Evolutionary conservation across 192 early-diverging fungal genomes (phyloP).

Genomic region (Mortierella antarctica): DNA sequence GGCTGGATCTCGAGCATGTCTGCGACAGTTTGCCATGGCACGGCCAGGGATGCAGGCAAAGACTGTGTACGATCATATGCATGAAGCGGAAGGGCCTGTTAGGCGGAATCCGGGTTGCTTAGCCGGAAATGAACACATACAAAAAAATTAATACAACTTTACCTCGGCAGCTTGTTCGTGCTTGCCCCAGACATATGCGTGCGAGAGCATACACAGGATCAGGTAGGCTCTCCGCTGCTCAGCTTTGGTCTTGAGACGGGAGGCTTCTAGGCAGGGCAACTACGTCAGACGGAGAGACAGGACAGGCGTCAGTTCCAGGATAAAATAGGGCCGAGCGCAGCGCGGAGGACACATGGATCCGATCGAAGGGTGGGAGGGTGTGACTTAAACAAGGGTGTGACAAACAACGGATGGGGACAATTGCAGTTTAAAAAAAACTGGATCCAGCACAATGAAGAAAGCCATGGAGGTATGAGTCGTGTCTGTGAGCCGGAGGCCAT

Average conservation of each 20-base stretch:
- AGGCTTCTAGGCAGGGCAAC: constrained; percentile 80
- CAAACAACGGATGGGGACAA: too few relatives aligned
- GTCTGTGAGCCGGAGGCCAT: neutral
- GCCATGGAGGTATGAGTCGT: too few relatives aligned
- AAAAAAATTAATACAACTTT: constrained; percentile 8
- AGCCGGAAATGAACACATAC: neutral
- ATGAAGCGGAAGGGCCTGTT: neutral
- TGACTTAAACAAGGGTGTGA: too few relatives aligned
- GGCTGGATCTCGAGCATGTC: constrained; percentile 85
- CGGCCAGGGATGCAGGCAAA: constrained; percentile 80
- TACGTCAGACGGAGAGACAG: constrained; percentile 32
- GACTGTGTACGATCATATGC: constrained; percentile 49
- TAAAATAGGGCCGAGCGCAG: neutral
- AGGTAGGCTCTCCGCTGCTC: constrained; percentile 91
- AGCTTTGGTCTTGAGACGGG: constrained; percentile 64
- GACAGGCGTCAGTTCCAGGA: neutral
- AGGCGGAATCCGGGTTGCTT: neutral
- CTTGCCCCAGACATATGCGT: constrained; percentile 94
- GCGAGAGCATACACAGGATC: constrained; percentile 88
- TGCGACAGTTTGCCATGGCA: constrained; percentile 85
- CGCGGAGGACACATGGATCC: neutral
- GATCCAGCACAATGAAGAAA: too few relatives aligned
- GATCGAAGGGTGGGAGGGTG: neutral
- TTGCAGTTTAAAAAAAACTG: too few relatives aligned
- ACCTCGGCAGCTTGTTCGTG: constrained; percentile 79